Conservation (phyloP, 2,329 filamentous ascomycete species). For the Metarhizium album region DNA sequence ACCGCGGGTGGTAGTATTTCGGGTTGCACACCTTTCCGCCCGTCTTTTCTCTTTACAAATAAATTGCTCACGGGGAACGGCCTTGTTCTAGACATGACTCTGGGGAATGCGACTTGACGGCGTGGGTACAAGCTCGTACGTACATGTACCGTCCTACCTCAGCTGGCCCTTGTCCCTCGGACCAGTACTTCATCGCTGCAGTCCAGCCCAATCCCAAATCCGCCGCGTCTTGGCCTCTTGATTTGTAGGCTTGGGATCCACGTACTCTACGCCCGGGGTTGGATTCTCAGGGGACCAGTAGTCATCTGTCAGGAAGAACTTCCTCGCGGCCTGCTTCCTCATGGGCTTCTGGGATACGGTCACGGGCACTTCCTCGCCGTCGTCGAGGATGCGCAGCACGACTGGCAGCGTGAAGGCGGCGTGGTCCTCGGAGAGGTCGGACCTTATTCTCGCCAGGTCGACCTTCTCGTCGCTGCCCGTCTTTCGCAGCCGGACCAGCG, state of each 20-base stretch:
- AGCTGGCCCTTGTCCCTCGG: too few species aligned
- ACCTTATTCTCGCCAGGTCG: slow-evolving; percentile 6
- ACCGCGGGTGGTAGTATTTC: too few species aligned
- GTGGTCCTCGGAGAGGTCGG: slow-evolving; percentile 7
- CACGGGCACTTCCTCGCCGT: slow-evolving; percentile 10
- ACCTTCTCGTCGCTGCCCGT: neutral
- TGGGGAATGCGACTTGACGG: too few species aligned
- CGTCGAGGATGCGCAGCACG: slow-evolving; percentile 9
- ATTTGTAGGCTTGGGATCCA: neutral
- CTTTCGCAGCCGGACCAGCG: slow-evolving; percentile 9
- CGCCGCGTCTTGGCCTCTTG: neutral
- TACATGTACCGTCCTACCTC: neutral
- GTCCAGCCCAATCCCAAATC: neutral
- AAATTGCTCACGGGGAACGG: too few species aligned
- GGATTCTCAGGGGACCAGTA: slow-evolving; percentile 7
- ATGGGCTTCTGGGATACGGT: slow-evolving; percentile 10
- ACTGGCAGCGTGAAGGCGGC: slow-evolving; percentile 10
- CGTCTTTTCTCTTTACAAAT: too few species aligned
- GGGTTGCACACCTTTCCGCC: too few species aligned
- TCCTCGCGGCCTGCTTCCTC: slow-evolving; percentile 7
- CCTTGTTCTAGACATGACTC: too few species aligned
- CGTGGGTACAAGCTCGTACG: too few species aligned
- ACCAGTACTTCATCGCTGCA: neutral
- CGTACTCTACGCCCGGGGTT: slow-evolving; percentile 7
- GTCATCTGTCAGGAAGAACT: slow-evolving; percentile 8